Conservation (phyloP, 1,139 yeast genomes). For the Debaryomycetaceae sp. region DNA sequence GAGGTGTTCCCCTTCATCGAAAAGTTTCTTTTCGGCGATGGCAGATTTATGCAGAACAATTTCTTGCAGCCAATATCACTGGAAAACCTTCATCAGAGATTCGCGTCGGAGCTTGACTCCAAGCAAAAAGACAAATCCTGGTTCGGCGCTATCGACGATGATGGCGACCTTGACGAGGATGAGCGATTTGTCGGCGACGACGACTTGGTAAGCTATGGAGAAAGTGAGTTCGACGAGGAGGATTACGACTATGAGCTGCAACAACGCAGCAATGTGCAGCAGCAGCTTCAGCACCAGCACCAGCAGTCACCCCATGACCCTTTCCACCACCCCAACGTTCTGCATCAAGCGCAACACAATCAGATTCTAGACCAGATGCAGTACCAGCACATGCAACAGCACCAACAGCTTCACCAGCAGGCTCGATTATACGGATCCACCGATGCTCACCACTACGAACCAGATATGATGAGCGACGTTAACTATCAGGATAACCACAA, state of each 20-base stretch:
- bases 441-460: too few species aligned
- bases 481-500: too few species aligned
- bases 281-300: constrained; percentile 6
- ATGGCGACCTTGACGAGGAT: constrained; percentile 11
- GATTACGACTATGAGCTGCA: constrained; percentile 16
- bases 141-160: constrained; percentile 17
- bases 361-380: constrained; percentile 4
- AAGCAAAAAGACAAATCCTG: constrained; percentile 21
- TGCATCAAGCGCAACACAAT: constrained; percentile 2
- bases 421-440: too few species aligned
- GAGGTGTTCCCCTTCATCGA: constrained; percentile 27
- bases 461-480: too few species aligned
- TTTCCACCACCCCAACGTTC: constrained; percentile 13
- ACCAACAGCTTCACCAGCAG: constrained; percentile 9
- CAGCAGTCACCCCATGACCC: constrained; percentile 8
- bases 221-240: constrained; percentile 15
- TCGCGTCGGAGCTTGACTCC: constrained; percentile 16
- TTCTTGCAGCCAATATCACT: constrained; percentile 30
- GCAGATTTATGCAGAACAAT: constrained; percentile 40
- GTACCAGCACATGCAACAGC: constrained; percentile 6
- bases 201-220: constrained; percentile 12
- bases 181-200: constrained; percentile 13
- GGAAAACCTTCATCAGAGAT: constrained; percentile 2
- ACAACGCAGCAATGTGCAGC: too few species aligned
- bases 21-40: constrained; percentile 39